Base-by-base conservation (phyloP, 148 eudicot genomes). In the Spergularia marina region DNA sequence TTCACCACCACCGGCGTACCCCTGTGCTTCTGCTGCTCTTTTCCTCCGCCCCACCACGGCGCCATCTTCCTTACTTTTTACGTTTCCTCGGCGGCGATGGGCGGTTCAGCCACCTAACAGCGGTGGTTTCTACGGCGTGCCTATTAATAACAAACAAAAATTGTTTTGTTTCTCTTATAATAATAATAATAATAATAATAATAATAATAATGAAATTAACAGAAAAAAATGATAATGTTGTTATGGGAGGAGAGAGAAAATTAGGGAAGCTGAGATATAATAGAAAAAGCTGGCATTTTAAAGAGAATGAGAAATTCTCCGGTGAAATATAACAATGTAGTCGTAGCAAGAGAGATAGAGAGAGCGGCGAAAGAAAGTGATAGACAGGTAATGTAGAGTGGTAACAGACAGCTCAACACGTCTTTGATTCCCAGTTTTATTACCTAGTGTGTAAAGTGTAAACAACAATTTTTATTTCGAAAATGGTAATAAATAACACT, bases 1-100 rank as follows among this genome's bases (percentile, higher is more conserved):
- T 96, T 96, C 0, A 96, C 87, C 2, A 96, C 92, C 54, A 96
- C 98, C 5, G 98, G 98, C 1, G 97, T 92, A 0, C 97, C 99
- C 11, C 86, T 80, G 73, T 89, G 94, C 13, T 75, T 73, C 58
- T 89, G 85, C 39, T 80, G 86, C 5, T 74, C 84, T 30, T 74
- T 75, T 15, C 74, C 78, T 3, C 79, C 78, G 2, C 77, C 83
- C 91, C 97, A 92, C 92, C 91, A 91, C 57, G 96, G 85, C 49
- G 90, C 85, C 97, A 90, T 90, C 78, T 34, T 72, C 4, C 39
- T 68, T 70, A 10, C 16, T 9, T 39, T 3, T 12, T 6, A 6
- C 49, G 49, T 2, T 44, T 44, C 49, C 49, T 0, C 49, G 49
- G 49, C 49, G 49, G 49, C 49, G 49, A 44, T 6, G 8, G 10